Conservation (phyloP, 495 filamentous ascomycete species). For the Neurospora tetrasperma region DNA sequence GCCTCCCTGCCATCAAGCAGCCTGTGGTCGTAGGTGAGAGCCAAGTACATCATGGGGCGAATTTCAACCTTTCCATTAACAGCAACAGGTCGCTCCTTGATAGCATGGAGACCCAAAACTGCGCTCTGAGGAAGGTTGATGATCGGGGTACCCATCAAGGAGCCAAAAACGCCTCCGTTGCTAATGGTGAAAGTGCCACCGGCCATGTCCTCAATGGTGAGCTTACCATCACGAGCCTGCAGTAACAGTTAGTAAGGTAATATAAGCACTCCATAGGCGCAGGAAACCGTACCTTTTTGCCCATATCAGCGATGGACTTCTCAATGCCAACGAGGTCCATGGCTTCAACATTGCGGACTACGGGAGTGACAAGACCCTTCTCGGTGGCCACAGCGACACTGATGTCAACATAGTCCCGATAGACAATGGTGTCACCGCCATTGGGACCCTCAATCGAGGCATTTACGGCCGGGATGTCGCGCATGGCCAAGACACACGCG, state of each 20-base stretch:
- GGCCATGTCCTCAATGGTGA: constrained; percentile 99
- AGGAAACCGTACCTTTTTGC: constrained; percentile 65
- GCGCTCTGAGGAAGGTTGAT: constrained; percentile 96
- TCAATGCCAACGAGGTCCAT: constrained; percentile 86
- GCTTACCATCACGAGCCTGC: constrained; percentile 85
- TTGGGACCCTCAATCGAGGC: constrained; percentile 94
- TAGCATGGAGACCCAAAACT: constrained; percentile 93
- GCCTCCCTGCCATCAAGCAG: constrained; percentile 92
- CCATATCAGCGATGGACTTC: constrained; percentile 82
- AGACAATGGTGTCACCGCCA: constrained; percentile 94
- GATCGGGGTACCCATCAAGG: constrained; percentile 95
- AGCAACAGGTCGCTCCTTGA: constrained; percentile 86
- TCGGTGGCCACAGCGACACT: constrained; percentile 95
- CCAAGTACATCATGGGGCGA: constrained; percentile 98
- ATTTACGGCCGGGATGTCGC: constrained; percentile 89
- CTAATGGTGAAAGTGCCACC: constrained; percentile 98
- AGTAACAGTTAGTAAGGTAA: constrained; percentile 12
- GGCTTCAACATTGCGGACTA: constrained; percentile 85
- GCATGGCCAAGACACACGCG: constrained; percentile 87
- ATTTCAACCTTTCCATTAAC: constrained; percentile 90
- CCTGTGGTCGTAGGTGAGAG: constrained; percentile 94
- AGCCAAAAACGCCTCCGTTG: constrained; percentile 66
- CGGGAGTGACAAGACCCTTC: constrained; percentile 93
- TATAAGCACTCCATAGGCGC: not conserved
- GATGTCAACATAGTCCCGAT: constrained; percentile 95